phyloP scores from a whole-genome alignment of 2,329 filamentous ascomycete species.

The Aspergillus eucalypticola region DNA sequence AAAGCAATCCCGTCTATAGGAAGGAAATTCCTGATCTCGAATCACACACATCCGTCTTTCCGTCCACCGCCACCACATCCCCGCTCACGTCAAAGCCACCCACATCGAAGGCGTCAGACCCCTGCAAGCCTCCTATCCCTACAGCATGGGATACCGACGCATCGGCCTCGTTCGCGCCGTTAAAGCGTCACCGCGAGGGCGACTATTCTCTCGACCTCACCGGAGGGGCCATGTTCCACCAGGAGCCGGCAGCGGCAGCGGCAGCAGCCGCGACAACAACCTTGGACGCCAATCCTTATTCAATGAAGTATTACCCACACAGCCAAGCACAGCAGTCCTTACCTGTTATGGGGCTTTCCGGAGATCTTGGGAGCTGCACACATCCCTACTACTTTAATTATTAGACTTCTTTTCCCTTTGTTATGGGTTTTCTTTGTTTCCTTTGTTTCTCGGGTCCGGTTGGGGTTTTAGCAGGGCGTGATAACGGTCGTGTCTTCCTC shows the following conservation, averaged over 20 bases:
- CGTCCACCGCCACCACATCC: conserved; percentile 17
- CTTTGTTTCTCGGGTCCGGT: conserved; percentile 2
- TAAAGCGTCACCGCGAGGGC: conserved; percentile 3
- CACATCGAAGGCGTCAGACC: not conserved
- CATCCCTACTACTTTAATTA: conserved; percentile 33
- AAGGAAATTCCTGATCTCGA: conserved; percentile 21
- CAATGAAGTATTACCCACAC: conserved; percentile 20
- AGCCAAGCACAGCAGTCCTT: conserved; percentile 11
- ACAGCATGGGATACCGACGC: conserved; percentile 16
- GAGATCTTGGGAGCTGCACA: conserved; percentile 20
- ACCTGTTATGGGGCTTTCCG: conserved; percentile 18
- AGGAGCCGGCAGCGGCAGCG: conserved; percentile 8
- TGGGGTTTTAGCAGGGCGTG: not conserved
- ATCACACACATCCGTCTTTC: conserved; percentile 25
- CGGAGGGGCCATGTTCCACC: conserved; percentile 10
- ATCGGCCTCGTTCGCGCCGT: conserved; percentile 13
- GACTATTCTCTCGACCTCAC: conserved; percentile 12
- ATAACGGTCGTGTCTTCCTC: not conserved
- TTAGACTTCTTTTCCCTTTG: conserved; percentile 10
- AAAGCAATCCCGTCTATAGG: conserved; percentile 16
- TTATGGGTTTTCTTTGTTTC: not conserved
- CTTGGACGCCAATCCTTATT: conserved; percentile 15
- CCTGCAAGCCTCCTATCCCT: conserved; percentile 6
- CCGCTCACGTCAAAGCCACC: conserved; percentile 3
- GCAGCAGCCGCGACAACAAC: not conserved